Evolutionary conservation across 495 filamentous ascomycete species (phyloP).

Genomic region (Halenospora varia): DNA sequence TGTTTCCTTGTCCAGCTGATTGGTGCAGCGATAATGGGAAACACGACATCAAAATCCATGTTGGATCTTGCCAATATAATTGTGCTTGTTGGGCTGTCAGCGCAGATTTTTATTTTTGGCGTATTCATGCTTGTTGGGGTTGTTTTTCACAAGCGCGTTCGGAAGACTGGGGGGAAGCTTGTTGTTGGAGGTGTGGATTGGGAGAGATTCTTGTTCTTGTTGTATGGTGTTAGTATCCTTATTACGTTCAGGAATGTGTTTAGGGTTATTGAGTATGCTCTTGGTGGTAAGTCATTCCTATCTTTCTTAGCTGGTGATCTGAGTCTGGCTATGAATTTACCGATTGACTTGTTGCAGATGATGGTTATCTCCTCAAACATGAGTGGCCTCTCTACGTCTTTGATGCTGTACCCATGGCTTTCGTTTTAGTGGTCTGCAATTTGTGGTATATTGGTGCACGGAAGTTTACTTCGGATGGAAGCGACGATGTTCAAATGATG

Average conservation of each 20-base stretch:
- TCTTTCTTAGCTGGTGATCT: too few relatives aligned
- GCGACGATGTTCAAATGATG: too few relatives aligned
- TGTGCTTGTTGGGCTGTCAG: conserved; percentile 34
- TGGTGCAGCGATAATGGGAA: conserved; percentile 29
- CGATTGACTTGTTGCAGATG: background rate
- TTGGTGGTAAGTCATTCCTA: background rate
- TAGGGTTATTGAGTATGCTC: background rate
- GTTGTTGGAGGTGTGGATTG: background rate
- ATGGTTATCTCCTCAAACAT: conserved; percentile 24
- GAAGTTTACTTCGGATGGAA: too few relatives aligned
- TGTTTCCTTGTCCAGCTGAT: conserved; percentile 34
- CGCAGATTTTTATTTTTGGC: conserved; percentile 46
- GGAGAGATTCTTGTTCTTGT: background rate
- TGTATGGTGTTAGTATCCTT: background rate
- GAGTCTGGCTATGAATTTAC: too few relatives aligned
- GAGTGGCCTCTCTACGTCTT: conserved; percentile 13
- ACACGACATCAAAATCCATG: conserved; percentile 22
- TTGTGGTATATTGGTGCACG: background rate
- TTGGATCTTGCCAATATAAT: conserved; percentile 33
- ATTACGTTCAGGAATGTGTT: background rate
- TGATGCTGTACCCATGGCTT: conserved; percentile 47
- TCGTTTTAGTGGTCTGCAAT: conserved; percentile 35
- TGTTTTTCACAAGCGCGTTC: conserved; percentile 23
- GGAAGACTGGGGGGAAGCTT: background rate
- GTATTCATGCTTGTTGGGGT: conserved; percentile 40